A percentile compares a stretch with the other conserved stretches of the same genome.
phyloP scores from a whole-genome alignment of 2,329 filamentous ascomycete species.

The Ceratocystis papillata region DNA sequence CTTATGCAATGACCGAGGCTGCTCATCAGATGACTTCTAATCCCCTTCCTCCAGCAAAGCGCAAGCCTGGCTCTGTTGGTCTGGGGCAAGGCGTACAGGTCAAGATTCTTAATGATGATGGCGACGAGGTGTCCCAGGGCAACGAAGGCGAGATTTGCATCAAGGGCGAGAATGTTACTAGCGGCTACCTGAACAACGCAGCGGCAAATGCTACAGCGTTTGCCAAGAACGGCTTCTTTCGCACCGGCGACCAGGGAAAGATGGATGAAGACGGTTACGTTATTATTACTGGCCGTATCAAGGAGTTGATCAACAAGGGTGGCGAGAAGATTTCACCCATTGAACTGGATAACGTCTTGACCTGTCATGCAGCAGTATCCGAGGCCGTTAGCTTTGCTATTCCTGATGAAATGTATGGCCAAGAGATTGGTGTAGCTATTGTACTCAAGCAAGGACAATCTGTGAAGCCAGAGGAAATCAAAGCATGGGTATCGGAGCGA shows the following conservation, averaged over 20 bases:
- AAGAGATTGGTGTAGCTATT: slow-evolving; percentile 68
- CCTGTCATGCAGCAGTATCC: slow-evolving; percentile 58
- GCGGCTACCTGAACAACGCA: slow-evolving; percentile 74
- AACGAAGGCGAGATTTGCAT: slow-evolving; percentile 74
- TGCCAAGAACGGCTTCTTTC: slow-evolving; percentile 67
- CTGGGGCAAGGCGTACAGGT: slow-evolving; percentile 75
- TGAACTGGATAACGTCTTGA: slow-evolving; percentile 72
- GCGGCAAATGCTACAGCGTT: slow-evolving; percentile 65
- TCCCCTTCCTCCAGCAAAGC: slow-evolving; percentile 57
- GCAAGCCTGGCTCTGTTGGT: slow-evolving; percentile 73
- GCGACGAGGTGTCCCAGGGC: slow-evolving; percentile 57
- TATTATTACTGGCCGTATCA: slow-evolving; percentile 81
- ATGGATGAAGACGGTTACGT: slow-evolving; percentile 71
- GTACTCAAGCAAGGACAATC: slow-evolving; percentile 57
- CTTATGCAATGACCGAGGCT: slow-evolving; percentile 88
- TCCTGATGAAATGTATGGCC: slow-evolving; percentile 70
- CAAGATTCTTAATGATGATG: slow-evolving; percentile 60
- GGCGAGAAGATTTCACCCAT: slow-evolving; percentile 86
- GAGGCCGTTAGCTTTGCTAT: slow-evolving; percentile 80
- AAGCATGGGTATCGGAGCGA: slow-evolving; percentile 55
- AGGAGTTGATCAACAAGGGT: slow-evolving; percentile 84
- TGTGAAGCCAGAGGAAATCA: slow-evolving; percentile 50
- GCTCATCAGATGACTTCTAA: slow-evolving; percentile 77
- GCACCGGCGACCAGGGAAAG: slow-evolving; percentile 78
- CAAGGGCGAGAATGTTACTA: slow-evolving; percentile 69